Evolutionary conservation across 148 eudicot genomes (phyloP).

Genomic region (Chenopodium formosanum): DNA sequence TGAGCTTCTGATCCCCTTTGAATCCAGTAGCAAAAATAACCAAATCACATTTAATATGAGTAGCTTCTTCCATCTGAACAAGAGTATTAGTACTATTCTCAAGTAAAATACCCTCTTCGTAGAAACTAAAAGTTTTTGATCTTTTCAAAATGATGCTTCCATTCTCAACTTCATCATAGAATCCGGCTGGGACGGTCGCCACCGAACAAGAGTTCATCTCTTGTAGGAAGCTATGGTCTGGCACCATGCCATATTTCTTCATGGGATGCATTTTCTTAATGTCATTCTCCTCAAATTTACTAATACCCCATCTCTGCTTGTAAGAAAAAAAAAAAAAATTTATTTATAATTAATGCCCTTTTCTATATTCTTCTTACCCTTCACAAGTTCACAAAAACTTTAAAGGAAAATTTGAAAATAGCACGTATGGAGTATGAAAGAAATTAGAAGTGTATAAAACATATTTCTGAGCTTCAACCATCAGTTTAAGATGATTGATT

Average conservation of each 20-base stretch:
- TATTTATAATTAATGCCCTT: too few species aligned
- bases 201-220: conserved; percentile 45
- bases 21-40: conserved; percentile 33
- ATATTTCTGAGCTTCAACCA: too few species aligned
- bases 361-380: too few species aligned
- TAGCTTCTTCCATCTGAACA: not conserved
- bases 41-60: conserved; percentile 37
- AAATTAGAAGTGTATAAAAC: too few species aligned
- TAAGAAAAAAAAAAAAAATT: too few species aligned
- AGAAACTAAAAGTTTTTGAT: conserved; percentile 42
- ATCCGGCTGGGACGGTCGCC: conserved; percentile 36
- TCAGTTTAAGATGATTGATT: too few species aligned
- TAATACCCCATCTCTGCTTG: conserved; percentile 52
- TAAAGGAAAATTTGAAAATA: too few species aligned
- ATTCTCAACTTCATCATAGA: conserved; percentile 47
- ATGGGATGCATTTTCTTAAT: conserved; percentile 43
- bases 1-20: conserved; percentile 44
- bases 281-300: conserved; percentile 56
- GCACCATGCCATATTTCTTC: conserved; percentile 37
- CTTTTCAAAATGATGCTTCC: conserved; percentile 57
- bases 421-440: too few species aligned
- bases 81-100: conserved; percentile 13
- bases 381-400: too few species aligned
- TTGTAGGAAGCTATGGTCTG: conserved; percentile 13
- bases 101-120: conserved; percentile 42